Conservation (phyloP, 164 flowering plant species). For the Echeveria elegans region DNA sequence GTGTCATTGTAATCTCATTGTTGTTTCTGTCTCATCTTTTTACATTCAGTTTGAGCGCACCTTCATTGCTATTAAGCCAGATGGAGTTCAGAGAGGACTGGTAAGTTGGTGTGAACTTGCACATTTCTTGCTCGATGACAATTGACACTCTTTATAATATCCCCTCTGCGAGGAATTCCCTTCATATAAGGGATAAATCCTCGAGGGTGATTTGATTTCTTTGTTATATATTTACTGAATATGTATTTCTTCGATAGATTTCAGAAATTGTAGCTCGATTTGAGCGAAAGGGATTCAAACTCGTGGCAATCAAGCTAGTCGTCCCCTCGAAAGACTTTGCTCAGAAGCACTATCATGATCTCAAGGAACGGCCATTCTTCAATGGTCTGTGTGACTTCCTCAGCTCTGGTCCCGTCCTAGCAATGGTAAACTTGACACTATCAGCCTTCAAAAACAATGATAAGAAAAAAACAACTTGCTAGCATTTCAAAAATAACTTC, state of each 20-base stretch:
- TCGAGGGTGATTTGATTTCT: background rate
- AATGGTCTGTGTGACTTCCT: conserved; percentile 86
- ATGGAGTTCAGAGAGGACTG: conserved; percentile 98
- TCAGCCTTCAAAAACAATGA: background rate
- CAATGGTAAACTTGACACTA: conserved; percentile 53
- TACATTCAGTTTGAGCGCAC: conserved; percentile 73
- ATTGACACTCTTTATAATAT: background rate
- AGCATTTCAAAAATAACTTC: background rate
- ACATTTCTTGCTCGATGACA: background rate
- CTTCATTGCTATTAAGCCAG: conserved; percentile 97
- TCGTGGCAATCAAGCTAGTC: conserved; percentile 77
- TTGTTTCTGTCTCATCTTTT: background rate
- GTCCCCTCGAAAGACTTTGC: conserved; percentile 88
- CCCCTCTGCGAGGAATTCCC: background rate
- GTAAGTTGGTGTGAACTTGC: conserved; percentile 26
- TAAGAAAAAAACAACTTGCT: background rate
- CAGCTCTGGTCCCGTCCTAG: conserved; percentile 98
- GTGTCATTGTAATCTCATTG: background rate
- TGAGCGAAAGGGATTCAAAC: conserved; percentile 92
- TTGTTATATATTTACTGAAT: background rate
- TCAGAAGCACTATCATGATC: conserved; percentile 90
- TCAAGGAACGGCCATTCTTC: conserved; percentile 91
- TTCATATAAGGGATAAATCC: background rate
- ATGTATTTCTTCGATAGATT: conserved; percentile 46
- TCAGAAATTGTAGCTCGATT: conserved; percentile 87